Conservation (phyloP, 306 rosid species). For the Abrus precatorius region DNA sequence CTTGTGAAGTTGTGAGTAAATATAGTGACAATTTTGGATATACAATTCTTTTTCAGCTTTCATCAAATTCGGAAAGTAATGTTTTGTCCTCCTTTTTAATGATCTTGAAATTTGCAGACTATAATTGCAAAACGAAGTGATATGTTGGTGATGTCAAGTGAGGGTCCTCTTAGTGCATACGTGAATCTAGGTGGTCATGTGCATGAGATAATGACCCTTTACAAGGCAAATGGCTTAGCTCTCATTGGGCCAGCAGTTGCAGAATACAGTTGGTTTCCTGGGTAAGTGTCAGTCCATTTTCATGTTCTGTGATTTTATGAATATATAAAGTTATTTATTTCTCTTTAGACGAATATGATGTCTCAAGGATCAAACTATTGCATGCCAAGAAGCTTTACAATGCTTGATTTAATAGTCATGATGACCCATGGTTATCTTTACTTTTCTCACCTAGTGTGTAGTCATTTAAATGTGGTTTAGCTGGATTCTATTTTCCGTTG, state of each 20-base stretch:
- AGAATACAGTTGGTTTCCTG: slow-evolving; percentile 98
- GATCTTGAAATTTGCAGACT: slow-evolving; percentile 64
- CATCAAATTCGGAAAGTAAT: slow-evolving; percentile 34
- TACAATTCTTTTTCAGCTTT: slow-evolving; percentile 28
- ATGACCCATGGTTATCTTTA: not conserved
- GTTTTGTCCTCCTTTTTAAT: not conserved
- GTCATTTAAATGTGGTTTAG: slow-evolving; percentile 14
- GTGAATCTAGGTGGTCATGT: slow-evolving; percentile 81
- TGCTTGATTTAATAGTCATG: slow-evolving; percentile 8
- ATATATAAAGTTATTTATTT: slow-evolving; percentile 36
- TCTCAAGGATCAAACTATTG: slow-evolving; percentile 26
- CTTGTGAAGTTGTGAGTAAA: not conserved
- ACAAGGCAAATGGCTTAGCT: slow-evolving; percentile 79
- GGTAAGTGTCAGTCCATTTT: slow-evolving; percentile 65
- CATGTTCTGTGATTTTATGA: slow-evolving; percentile 39
- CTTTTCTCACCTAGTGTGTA: not conserved
- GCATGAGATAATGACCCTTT: slow-evolving; percentile 88
- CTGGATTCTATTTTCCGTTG: slow-evolving; percentile 21
- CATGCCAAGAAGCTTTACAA: not conserved
- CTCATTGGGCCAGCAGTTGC: slow-evolving; percentile 66
- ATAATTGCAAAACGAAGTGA: slow-evolving; percentile 86
- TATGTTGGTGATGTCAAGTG: slow-evolving; percentile 95
- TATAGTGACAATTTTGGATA: not conserved
- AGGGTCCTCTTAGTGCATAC: slow-evolving; percentile 96
- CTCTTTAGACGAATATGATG: not conserved